Base-by-base conservation (phyloP, 1,139 yeast species). In the Pichia kudriavzevii region DNA sequence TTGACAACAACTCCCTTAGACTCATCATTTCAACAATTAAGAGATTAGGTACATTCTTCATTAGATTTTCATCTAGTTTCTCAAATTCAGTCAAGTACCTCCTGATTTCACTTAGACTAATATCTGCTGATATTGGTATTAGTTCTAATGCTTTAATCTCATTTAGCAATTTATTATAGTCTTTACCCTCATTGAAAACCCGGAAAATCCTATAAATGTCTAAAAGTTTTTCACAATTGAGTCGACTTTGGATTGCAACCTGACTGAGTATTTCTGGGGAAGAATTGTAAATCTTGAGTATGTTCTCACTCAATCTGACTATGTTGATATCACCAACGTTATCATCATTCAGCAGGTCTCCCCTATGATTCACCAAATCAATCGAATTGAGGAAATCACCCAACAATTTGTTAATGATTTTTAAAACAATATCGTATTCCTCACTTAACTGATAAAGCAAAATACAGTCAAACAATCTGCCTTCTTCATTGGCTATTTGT, bases 401-500 rank as follows among this genome's bases (percentile, higher is more conserved):
- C 34, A 91, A 64, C 22, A 85, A 62, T 50, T 75, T 74, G 60
- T 85, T 88, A 43, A 88, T 74, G 41, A 85, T 71, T 1, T 71
- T 59, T 11, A 88, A 72, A n/a, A 85, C 97, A 20, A 84, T 79
- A 53, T 83, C 83, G 56, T 80, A 82, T 50, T 88, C 95, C 59
- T 84, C 93, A 36, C 95, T 75, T 44, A 88, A 69, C 61, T 88
- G 95, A 55, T 84, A 91, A 39, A 91, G 66, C 38, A 84, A 64
- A 39, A 93, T 72, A 9, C 97, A 85, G 55, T 93, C 97, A 43
- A 82, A 75, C 5, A 79, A 69, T 50, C 95, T 71, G 4, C 97
- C 97, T 54, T 87, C 97, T 47, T 85, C 94, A 52, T 84, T 93
- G 21, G 97, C 94, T 48, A 75, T 77, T 34, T 70, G 67, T 2